Conservation (phyloP, 108 stramenopile genomes). For the Skeletonema grethae region DNA sequence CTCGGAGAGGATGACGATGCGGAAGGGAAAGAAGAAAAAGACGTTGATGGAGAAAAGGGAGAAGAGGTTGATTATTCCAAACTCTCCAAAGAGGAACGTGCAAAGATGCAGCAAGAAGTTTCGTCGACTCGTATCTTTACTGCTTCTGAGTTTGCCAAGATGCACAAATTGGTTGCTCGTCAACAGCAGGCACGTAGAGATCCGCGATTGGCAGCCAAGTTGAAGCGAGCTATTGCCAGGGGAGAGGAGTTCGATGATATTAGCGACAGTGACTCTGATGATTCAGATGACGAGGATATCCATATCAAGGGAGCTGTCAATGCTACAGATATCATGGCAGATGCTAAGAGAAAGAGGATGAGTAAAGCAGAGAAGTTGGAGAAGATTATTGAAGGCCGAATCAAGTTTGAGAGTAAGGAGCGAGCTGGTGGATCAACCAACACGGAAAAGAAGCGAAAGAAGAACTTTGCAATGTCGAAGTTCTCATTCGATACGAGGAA, state of each 20-base stretch:
- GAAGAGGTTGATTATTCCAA: constrained; percentile 62
- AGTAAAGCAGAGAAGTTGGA: constrained; percentile 80
- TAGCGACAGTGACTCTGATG: constrained; percentile 62
- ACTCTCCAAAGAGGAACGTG: constrained; percentile 71
- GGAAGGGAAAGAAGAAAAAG: constrained; percentile 25
- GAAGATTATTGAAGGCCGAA: constrained; percentile 74
- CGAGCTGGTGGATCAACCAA: constrained; percentile 91
- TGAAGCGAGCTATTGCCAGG: constrained; percentile 73
- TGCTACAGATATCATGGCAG: constrained; percentile 79
- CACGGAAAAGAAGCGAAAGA: constrained; percentile 88
- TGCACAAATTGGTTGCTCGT: constrained; percentile 88
- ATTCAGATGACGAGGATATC: constrained; percentile 72
- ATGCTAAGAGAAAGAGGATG: constrained; percentile 75
- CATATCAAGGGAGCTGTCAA: constrained; percentile 71
- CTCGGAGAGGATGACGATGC: constrained; percentile 50
- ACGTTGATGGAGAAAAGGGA: constrained; percentile 36
- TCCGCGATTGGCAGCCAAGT: constrained; percentile 78
- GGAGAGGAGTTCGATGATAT: constrained; percentile 78
- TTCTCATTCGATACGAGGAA: constrained; percentile 59
- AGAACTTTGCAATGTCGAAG: constrained; percentile 91
- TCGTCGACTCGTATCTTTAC: constrained; percentile 86
- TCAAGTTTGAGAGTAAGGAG: constrained; percentile 76
- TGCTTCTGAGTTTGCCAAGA: constrained; percentile 82
- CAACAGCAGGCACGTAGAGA: constrained; percentile 72
- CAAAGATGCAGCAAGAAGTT: constrained; percentile 74